Base-by-base conservation (phyloP, 768 basidiomycete species). In the Suillus lakei region DNA sequence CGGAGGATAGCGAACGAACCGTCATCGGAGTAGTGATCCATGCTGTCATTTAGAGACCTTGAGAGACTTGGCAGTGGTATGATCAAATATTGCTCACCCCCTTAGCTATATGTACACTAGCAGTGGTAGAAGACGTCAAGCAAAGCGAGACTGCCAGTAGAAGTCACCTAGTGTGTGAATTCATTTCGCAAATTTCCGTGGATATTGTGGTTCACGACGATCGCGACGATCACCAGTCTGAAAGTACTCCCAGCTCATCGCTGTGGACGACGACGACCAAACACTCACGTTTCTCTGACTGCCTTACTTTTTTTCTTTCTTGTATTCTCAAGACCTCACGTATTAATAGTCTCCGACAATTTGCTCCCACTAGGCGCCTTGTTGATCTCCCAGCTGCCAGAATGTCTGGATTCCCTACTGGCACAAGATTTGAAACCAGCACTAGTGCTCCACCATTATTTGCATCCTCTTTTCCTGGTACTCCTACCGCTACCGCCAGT, bases 261-360 rank as follows among this genome's bases (percentile, higher is more conserved):
- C 26, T 39, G 56, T 28, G 38, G 36, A 26, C 56, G 36, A 26
- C 56, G 38, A 18, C 56, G 16, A 23, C 36, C 0, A 10, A 39
- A 26, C 38, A 5, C 38, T 21, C 26, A 5, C 2, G 9, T 39
- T 26, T 58, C 38, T 16, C 5, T 39, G 16, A 23, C 56, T 26
- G 16, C 7, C 26, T 53, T 4, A n/a, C 54, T 50, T 43, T 13
- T 48, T 26, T 59, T 59, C 32, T 8, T 2, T 50, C 43, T 64
- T 48, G 34, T 51, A 41, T 36, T 44, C 55, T n/a, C 16, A n/a
- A 56, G 12, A 50, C 34, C 36, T 32, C 16, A 50, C 61, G 48
- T 65, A 69, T 71, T 73, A 66, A 73, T 75, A 73, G 55, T 54
- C 43, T 16, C 63, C 43, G 48, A 15, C 39, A 18, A 0, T n/a